Base-by-base conservation (phyloP, 2,329 filamentous ascomycete genomes). In the Fusarium sp. region DNA sequence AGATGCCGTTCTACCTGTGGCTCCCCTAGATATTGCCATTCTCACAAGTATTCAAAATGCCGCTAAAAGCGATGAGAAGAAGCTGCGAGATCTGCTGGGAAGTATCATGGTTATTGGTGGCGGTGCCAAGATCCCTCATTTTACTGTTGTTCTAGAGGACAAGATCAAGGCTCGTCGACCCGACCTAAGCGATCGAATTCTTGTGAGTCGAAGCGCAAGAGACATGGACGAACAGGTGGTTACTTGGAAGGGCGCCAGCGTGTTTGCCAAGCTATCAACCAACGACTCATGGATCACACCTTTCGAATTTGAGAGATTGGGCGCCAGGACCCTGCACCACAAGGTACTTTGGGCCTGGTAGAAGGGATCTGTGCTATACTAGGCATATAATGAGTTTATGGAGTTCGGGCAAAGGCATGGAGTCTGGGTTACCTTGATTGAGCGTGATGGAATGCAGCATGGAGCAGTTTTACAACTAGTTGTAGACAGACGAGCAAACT, bases 211-310 rank as follows among this genome's bases (percentile, higher is more conserved):
- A 63, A 96, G 85, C 85, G 96, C 96, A 0, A 85, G 95, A 73
- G 96, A 99, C 73, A 91, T 99, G 82, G 96, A 99, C 79, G 93
- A 96, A 62, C 94, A 97, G 80, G 94, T 98, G n/a, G 92, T 98
- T 53, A 90, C 91, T 10, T 99, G 96, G 96, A 99, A 99, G 85
- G 96, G 96, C 6, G 96, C 93, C 1, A 97, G 94, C 76, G 94
- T 99, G 17, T 99, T 97, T 83, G 94, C 93, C 4, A 94, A 97
- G 81, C 82, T 98, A 71, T 87, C 90, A 45, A 94, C 93, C 17
- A 98, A 98, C 80, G 96, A 99, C 78, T 96, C 92, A 74, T 99
- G 96, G 96, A 93, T 98, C 75, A 91, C 90, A 15, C 87, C 88
- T 46, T 84, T 91, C 73, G 95, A 98, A 83, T 97, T 95, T 79